Evolutionary conservation across 257 asterid genomes (phyloP).

Genomic region (Linderniella brevidens): DNA sequence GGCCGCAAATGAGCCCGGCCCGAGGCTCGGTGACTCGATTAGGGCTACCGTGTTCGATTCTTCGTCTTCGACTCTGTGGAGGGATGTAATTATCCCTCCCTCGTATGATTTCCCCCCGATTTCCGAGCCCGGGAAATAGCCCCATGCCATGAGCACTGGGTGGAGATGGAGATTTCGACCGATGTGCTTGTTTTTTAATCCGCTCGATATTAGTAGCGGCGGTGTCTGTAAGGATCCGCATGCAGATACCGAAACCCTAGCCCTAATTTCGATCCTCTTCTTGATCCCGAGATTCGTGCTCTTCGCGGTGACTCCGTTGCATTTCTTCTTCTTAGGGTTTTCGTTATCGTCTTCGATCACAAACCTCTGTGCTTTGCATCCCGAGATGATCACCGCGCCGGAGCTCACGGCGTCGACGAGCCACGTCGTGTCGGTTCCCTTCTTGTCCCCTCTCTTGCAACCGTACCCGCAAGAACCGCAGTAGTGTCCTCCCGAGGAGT

Average conservation of each 20-base stretch:
- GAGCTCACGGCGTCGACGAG: conserved; percentile 70
- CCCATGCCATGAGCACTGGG: conserved; percentile 64
- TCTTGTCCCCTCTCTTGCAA: conserved; percentile 74
- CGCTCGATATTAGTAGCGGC: conserved; percentile 53
- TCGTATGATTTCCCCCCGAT: conserved; percentile 43
- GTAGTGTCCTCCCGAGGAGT: conserved; percentile 50
- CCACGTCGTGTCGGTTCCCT: conserved; percentile 72
- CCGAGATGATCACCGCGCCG: conserved; percentile 58
- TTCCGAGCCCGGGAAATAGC: conserved; percentile 59
- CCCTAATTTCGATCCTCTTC: conserved; percentile 36
- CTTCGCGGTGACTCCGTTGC: conserved; percentile 50
- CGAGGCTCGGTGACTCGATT: conserved; percentile 44
- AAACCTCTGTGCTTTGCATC: conserved; percentile 54
- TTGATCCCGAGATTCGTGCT: conserved; percentile 16
- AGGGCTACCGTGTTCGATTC: conserved; percentile 32
- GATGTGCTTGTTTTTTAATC: conserved; percentile 54
- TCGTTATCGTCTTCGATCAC: conserved; percentile 17
- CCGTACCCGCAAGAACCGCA: conserved; percentile 89
- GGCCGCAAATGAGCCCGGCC: conserved; percentile 46
- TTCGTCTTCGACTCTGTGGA: conserved; percentile 39
- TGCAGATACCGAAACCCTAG: conserved; percentile 46
- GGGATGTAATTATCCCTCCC: conserved; percentile 70
- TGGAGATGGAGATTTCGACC: conserved; percentile 82
- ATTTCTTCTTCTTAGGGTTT: conserved; percentile 21
- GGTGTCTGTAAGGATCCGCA: conserved; percentile 73